phyloP scores from a whole-genome alignment of 2,329 filamentous ascomycete genomes.

The Xylaria sp. region DNA sequence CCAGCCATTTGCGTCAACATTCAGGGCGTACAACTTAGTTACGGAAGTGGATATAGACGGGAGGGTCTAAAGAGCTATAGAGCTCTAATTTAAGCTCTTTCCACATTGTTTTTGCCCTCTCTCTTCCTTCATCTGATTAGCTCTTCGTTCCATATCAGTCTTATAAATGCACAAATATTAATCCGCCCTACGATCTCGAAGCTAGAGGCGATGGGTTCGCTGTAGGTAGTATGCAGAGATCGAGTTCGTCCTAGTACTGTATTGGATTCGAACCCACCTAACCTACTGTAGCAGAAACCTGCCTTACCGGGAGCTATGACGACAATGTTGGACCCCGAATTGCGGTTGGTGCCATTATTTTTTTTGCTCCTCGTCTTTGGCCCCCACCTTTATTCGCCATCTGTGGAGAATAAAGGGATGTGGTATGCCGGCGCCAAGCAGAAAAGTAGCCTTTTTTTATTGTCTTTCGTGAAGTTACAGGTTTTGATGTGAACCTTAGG shows the following conservation, averaged over 20 bases:
- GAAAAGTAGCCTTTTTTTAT: not conserved
- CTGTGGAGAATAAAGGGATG: not conserved
- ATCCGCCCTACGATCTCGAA: not conserved
- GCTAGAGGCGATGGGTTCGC: not conserved
- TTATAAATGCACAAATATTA: too few relatives aligned
- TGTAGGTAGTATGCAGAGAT: not conserved
- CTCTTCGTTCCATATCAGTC: too few relatives aligned
- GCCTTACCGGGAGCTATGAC: conserved; percentile 13
- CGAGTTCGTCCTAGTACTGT: not conserved
- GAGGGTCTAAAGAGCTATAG: not conserved
- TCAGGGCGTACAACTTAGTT: not conserved
- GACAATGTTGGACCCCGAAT: conserved; percentile 25
- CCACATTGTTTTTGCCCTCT: not conserved
- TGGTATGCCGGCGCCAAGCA: not conserved
- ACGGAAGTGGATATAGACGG: not conserved
- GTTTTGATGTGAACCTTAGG: not conserved
- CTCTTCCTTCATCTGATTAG: not conserved
- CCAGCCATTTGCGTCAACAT: not conserved
- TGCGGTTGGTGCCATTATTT: not conserved
- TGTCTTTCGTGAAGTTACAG: not conserved
- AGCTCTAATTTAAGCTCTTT: not conserved
- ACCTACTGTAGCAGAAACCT: not conserved
- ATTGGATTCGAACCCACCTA: not conserved
- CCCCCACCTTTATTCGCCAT: conserved; percentile 9
- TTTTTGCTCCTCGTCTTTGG: not conserved